Evolutionary conservation across 2,329 filamentous ascomycete species (phyloP).

Genomic region (Talaromyces sp.): DNA sequence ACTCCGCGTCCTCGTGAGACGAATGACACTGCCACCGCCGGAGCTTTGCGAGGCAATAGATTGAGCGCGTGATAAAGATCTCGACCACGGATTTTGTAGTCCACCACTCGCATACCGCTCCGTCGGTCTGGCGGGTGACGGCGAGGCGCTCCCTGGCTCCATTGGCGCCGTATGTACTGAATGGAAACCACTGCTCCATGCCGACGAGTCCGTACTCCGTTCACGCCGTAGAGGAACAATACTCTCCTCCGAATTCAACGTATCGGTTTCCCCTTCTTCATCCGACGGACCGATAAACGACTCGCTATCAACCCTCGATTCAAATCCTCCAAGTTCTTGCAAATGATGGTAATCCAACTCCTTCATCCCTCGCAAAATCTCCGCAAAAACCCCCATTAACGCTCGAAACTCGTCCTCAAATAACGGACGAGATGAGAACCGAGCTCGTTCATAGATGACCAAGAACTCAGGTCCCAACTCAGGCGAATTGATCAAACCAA

Average conservation of each 20-base stretch:
- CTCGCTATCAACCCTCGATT: slow-evolving; percentile 30
- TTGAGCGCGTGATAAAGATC: slow-evolving; percentile 34
- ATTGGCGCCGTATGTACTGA: slow-evolving; percentile 32
- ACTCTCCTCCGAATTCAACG: slow-evolving; percentile 28
- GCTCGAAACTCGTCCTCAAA: slow-evolving; percentile 69
- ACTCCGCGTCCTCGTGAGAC: slow-evolving; percentile 31
- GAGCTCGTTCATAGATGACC: slow-evolving; percentile 73
- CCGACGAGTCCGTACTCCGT: slow-evolving; percentile 28
- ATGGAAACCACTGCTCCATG: slow-evolving; percentile 29
- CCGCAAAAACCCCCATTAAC: slow-evolving; percentile 82
- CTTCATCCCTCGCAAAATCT: slow-evolving; percentile 73
- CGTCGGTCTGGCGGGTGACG: slow-evolving; percentile 19
- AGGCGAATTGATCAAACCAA: slow-evolving; percentile 62
- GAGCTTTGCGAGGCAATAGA: slow-evolving; percentile 38
- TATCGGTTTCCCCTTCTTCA: slow-evolving; percentile 42
- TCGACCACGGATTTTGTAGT: slow-evolving; percentile 36
- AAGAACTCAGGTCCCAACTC: slow-evolving; percentile 63
- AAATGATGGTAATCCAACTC: slow-evolving; percentile 59
- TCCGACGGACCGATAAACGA: slow-evolving; percentile 41
- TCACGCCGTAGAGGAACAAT: slow-evolving; percentile 25
- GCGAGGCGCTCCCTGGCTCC: slow-evolving; percentile 23
- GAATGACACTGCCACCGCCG: slow-evolving; percentile 41
- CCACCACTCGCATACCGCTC: slow-evolving; percentile 14
- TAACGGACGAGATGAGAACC: slow-evolving; percentile 72
- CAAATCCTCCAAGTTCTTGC: slow-evolving; percentile 33